phyloP scores from a whole-genome alignment of 2,329 filamentous ascomycete genomes.

The Ophiostoma piceae region DNA sequence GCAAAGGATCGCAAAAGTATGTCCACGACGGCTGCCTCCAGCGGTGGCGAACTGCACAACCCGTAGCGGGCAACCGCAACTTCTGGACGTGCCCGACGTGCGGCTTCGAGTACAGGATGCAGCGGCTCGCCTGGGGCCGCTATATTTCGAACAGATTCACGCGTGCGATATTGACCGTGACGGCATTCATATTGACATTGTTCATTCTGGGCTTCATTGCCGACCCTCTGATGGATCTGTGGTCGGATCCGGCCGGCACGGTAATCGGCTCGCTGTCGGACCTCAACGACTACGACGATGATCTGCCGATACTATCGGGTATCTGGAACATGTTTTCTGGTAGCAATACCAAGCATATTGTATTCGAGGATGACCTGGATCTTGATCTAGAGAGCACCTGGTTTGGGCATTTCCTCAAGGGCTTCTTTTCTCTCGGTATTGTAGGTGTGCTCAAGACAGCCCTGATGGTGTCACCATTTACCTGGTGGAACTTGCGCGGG shows the following conservation, averaged over 20 bases:
- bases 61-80: slow-evolving; percentile 54
- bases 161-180: slow-evolving; percentile 64
- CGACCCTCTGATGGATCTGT: slow-evolving; percentile 85
- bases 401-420: slow-evolving; percentile 81
- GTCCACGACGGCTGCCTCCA: slow-evolving; percentile 89
- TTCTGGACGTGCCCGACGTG: slow-evolving; percentile 89
- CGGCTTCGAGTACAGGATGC: slow-evolving; percentile 72
- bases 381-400: slow-evolving; percentile 44
- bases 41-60: slow-evolving; percentile 72
- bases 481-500: slow-evolving; percentile 68
- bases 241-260: slow-evolving; percentile 69
- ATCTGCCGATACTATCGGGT: slow-evolving; percentile 4
- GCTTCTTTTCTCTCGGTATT: slow-evolving; percentile 81
- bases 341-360: slow-evolving; percentile 40
- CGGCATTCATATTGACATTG: slow-evolving; percentile 65
- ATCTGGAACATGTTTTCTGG: neutral
- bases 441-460: slow-evolving; percentile 80
- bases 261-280: slow-evolving; percentile 49
- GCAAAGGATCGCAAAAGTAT: slow-evolving; percentile 88
- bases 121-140: slow-evolving; percentile 68
- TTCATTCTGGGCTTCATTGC: slow-evolving; percentile 87
- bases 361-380: slow-evolving; percentile 31
- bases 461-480: slow-evolving; percentile 66
- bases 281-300: slow-evolving; percentile 37
- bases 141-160: slow-evolving; percentile 62